Conservation (phyloP, 2,329 filamentous ascomycete genomes). For the Ophidiomyces ophidiicola region DNA sequence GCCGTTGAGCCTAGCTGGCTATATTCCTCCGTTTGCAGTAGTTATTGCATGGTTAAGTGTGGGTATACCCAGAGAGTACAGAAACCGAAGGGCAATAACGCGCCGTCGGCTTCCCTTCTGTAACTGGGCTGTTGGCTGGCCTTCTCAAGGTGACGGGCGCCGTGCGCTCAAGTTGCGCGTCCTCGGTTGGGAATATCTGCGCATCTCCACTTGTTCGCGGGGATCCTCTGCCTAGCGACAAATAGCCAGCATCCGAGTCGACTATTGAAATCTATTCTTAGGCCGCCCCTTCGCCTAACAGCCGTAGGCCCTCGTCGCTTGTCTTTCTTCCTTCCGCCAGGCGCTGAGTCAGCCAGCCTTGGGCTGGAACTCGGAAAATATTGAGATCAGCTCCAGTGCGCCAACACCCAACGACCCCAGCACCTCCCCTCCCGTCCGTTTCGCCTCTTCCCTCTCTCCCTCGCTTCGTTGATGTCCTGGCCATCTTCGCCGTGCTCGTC, state of each 20-base stretch:
- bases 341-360: conserved; percentile 7
- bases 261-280: conserved; percentile 10
- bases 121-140: too few relatives aligned
- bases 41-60: too few relatives aligned
- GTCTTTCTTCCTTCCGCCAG: too few relatives aligned
- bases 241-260: not conserved
- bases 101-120: too few relatives aligned
- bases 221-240: not conserved
- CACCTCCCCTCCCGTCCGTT: not conserved
- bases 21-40: too few relatives aligned
- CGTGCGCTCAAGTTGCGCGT: too few relatives aligned
- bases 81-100: too few relatives aligned
- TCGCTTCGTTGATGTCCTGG: conserved; percentile 16
- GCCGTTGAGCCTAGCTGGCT: too few relatives aligned
- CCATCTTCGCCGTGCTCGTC: conserved; percentile 15
- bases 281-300: not conserved
- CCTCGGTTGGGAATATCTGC: too few relatives aligned
- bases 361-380: conserved; percentile 12
- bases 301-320: not conserved
- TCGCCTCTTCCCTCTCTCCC: conserved; percentile 13
- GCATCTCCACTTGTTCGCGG: not conserved
- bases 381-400: not conserved
- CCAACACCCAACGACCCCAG: not conserved
- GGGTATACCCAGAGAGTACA: too few relatives aligned
- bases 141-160: too few relatives aligned